A percentile compares a stretch with the other conserved stretches of the same genome.
phyloP scores from a whole-genome alignment of 108 stramenopile genomes.

The Cyclotella cryptica region DNA sequence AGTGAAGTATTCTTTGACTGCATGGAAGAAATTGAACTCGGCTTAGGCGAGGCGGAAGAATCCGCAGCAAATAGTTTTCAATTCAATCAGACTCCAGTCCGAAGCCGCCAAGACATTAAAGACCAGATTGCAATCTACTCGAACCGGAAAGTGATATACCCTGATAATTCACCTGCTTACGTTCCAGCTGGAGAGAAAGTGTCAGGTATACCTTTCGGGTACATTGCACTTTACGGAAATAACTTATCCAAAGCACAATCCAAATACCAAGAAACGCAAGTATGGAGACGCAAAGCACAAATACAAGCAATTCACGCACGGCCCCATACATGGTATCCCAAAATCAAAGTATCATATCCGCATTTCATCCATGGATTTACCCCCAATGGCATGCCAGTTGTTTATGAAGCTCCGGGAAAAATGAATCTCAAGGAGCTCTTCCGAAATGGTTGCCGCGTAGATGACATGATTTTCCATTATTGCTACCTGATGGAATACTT shows the following conservation, averaged over 20 bases:
- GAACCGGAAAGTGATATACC: conserved; percentile 50
- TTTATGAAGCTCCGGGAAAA: conserved; percentile 66
- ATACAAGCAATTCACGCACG: conserved; percentile 61
- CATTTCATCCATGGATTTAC: conserved; percentile 64
- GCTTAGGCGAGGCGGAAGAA: conserved; percentile 5
- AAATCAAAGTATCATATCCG: conserved; percentile 67
- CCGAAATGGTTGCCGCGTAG: conserved; percentile 52
- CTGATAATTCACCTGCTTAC: conserved; percentile 54
- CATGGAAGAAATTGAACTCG: conserved; percentile 42
- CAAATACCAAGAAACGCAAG: conserved; percentile 56
- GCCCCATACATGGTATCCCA: conserved; percentile 57
- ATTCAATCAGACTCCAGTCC: background rate
- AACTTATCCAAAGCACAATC: conserved; percentile 44
- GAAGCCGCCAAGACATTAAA: conserved; percentile 1
- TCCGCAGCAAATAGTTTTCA: background rate
- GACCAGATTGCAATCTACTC: conserved; percentile 46
- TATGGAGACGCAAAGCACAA: conserved; percentile 53
- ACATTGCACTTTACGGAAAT: conserved; percentile 29
- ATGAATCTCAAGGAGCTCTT: conserved; percentile 70
- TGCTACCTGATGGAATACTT: conserved; percentile 69
- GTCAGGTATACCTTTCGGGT: conserved; percentile 49
- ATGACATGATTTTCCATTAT: conserved; percentile 70
- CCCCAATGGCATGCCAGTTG: conserved; percentile 57
- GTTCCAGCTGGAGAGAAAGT: conserved; percentile 56
- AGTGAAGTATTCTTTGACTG: conserved; percentile 45